Percentiles rank a stretch among this genome's conserved stretches.
These are phyloP conservation scores for Macrophomina pseudophaseolina DNA, from an alignment of 2,329 filamentous ascomycete genomes.

Conservation along the genomic window DNA sequence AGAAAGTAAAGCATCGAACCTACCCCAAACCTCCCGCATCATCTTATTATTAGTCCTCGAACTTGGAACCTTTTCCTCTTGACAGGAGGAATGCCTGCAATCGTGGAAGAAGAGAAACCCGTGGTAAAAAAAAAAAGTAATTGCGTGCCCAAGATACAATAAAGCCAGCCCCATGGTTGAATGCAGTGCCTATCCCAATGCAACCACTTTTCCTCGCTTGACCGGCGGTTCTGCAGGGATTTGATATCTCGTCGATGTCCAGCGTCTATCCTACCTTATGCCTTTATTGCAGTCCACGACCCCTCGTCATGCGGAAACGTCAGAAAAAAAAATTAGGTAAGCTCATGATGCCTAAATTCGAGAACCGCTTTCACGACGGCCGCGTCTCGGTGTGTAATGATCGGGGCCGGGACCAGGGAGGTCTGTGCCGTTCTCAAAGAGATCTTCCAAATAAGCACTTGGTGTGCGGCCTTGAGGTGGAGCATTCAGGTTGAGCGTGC, in stretches of 20 bases:
- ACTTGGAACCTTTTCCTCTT: background rate
- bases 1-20: background rate
- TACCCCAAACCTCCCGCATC: background rate
- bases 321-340: background rate
- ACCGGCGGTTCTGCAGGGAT: background rate
- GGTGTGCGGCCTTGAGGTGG: conserved; percentile 72
- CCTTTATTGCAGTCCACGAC: background rate
- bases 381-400: conserved; percentile 10
- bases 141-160: background rate
- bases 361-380: conserved; percentile 17
- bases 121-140: background rate
- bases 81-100: too few relatives aligned
- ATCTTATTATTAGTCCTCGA: conserved; percentile 6
- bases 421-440: conserved; percentile 75
- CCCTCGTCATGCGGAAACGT: background rate
- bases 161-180: background rate
- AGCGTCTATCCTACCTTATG: conserved; percentile 2
- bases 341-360: background rate
- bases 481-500: conserved; percentile 68
- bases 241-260: background rate
- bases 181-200: background rate
- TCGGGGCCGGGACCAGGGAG: conserved; percentile 25
- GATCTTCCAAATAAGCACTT: conserved; percentile 86
- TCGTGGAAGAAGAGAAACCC: background rate
- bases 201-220: background rate